Conservation (phyloP, 306 rosid species). For the Myrica gale region DNA sequence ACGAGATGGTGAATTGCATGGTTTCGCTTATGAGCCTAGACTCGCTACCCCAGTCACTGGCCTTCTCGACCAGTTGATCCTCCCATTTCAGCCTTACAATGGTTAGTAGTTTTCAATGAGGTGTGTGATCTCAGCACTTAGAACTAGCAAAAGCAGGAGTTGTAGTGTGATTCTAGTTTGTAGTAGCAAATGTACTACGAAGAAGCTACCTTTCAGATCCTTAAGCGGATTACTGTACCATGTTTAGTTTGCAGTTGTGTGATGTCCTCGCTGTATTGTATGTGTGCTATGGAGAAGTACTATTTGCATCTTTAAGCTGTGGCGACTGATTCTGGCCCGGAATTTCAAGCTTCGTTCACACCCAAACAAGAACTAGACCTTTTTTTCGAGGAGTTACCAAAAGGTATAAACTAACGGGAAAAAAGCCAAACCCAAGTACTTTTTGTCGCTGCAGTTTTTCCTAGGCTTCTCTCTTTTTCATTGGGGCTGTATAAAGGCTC, state of each 20-base stretch:
- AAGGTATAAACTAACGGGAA: no score
- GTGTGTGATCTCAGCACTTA: not conserved
- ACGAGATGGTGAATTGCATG: constrained; percentile 53
- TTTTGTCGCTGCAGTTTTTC: no score
- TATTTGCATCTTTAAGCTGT: not conserved
- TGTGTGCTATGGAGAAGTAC: not conserved
- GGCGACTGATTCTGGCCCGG: not conserved
- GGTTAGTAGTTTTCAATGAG: constrained; percentile 17
- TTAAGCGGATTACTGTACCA: not conserved
- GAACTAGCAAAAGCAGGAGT: not conserved
- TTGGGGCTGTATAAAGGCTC: not conserved
- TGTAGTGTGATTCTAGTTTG: not conserved
- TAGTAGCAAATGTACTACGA: not conserved
- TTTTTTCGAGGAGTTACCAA: no score
- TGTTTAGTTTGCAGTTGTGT: not conserved
- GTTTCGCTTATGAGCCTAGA: constrained; percentile 80
- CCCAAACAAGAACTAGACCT: no score
- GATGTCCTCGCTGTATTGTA: not conserved
- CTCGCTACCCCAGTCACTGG: constrained; percentile 79
- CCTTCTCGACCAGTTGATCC: constrained; percentile 66
- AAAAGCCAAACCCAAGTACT: no score
- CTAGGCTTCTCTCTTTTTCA: no score
- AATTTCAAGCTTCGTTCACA: not conserved
- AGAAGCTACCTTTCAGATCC: not conserved
- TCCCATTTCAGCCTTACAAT: constrained; percentile 50